phyloP scores from a whole-genome alignment of 345 rosid species.

The Cardamine occulta region DNA sequence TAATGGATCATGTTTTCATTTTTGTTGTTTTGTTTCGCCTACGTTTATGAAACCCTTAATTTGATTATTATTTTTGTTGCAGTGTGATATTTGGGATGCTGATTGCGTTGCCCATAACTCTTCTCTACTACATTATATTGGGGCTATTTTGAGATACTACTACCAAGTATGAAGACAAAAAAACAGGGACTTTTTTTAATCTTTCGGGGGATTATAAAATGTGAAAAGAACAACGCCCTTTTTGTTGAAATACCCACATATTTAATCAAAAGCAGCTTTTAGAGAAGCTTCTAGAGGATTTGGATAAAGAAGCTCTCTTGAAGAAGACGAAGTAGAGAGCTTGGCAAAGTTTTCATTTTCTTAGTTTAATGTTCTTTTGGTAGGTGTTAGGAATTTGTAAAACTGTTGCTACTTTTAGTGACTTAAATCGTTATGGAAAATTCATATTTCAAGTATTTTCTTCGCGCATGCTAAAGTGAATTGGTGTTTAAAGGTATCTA shows the following conservation, averaged over 20 bases:
- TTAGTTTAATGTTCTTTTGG: slow-evolving; percentile 24
- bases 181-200: not conserved
- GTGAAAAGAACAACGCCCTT: slow-evolving; percentile 28
- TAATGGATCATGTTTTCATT: no score
- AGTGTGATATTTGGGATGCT: slow-evolving; percentile 99
- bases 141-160: slow-evolving; percentile 55
- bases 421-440: not conserved
- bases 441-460: not conserved
- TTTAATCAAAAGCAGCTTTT: slow-evolving; percentile 7
- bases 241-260: slow-evolving; percentile 33
- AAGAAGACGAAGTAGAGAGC: slow-evolving; percentile 25
- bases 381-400: slow-evolving; percentile 41
- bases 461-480: not conserved
- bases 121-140: slow-evolving; percentile 85
- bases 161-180: not conserved
- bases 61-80: slow-evolving; percentile 32
- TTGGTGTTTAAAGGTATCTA: not conserved
- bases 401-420: slow-evolving; percentile 31
- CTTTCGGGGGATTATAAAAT: slow-evolving; percentile 26
- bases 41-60: not conserved
- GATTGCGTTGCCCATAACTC: slow-evolving; percentile 93
- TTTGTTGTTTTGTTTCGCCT: not conserved
- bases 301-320: slow-evolving; percentile 34
- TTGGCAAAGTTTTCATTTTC: slow-evolving; percentile 18
- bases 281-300: slow-evolving; percentile 11